phyloP scores from a whole-genome alignment of 2,329 filamentous ascomycete species.

The Botryotinia calthae region DNA sequence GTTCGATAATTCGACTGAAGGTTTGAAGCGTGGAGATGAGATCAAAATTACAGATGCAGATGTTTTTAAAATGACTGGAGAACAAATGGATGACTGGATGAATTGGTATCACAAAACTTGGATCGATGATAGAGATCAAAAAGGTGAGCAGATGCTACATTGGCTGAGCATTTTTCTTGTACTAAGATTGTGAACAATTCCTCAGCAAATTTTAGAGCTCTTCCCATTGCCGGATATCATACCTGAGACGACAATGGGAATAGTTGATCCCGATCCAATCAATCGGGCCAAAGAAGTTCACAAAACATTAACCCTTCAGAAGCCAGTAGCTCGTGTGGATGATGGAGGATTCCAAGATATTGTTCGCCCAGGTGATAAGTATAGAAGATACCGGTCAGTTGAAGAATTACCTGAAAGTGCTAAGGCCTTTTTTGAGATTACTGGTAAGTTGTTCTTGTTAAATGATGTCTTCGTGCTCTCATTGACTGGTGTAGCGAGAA shows the following conservation, averaged over 20 bases:
- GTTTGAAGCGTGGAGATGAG: conserved; percentile 45
- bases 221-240: conserved; percentile 38
- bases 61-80: conserved; percentile 58
- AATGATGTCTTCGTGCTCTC: neutral
- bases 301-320: conserved; percentile 31
- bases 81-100: conserved; percentile 71
- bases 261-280: conserved; percentile 30
- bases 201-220: conserved; percentile 38
- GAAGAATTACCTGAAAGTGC: conserved; percentile 45
- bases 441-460: conserved; percentile 37
- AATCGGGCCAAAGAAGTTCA: conserved; percentile 34
- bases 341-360: conserved; percentile 26
- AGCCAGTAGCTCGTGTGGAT: conserved; percentile 29
- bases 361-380: conserved; percentile 39
- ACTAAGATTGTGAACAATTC: conserved; percentile 30
- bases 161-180: neutral
- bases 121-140: conserved; percentile 47
- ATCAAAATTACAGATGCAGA: conserved; percentile 58
- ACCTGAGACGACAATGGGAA: conserved; percentile 26
- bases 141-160: conserved; percentile 37
- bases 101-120: conserved; percentile 74
- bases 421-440: conserved; percentile 44
- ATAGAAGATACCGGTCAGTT: conserved; percentile 41
- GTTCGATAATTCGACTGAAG: conserved; percentile 33
- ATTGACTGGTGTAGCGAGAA: conserved; percentile 29